A percentile compares a stretch with the other conserved stretches of the same genome.
These are phyloP conservation scores for Aspergillus jensenii DNA, from an alignment of 2,329 filamentous ascomycete species.

Conservation along the genomic window DNA sequence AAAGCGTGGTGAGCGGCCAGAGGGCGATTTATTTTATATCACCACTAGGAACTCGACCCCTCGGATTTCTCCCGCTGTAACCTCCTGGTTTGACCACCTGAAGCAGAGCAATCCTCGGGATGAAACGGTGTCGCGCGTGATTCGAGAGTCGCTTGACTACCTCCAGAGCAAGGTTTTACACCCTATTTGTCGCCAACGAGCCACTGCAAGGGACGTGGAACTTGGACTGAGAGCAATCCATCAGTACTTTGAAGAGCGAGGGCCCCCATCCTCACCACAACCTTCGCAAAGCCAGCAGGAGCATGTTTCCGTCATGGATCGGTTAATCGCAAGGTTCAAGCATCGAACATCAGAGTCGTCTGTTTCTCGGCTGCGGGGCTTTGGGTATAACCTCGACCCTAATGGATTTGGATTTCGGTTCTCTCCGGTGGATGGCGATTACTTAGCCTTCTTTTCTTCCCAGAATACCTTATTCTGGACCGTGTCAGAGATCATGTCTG, in stretches of 20 bases:
- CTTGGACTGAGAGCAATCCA: conserved; percentile 18
- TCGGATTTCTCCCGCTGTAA: conserved; percentile 14
- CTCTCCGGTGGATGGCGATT: conserved; percentile 8
- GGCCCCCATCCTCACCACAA: neutral
- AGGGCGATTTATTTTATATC: conserved; percentile 22
- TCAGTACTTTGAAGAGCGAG: neutral
- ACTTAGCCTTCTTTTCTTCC: conserved; percentile 8
- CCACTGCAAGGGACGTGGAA: conserved; percentile 20
- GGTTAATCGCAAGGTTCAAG: neutral
- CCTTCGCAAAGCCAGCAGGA: neutral
- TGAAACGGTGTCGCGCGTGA: conserved; percentile 20
- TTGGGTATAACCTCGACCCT: neutral
- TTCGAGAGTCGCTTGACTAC: conserved; percentile 26
- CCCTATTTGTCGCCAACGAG: conserved; percentile 20
- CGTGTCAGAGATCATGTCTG: conserved; percentile 4
- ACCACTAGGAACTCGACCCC: conserved; percentile 3
- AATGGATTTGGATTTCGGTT: conserved; percentile 7
- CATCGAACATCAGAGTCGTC: neutral
- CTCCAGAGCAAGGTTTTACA: conserved; percentile 27
- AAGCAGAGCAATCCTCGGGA: neutral
- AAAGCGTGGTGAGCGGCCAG: conserved; percentile 20
- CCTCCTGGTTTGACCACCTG: conserved; percentile 15
- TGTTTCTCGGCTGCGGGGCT: neutral
- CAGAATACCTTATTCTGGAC: conserved; percentile 8
- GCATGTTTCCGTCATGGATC: neutral